Conservation (phyloP, 306 rosid species). For the Quercus robur region DNA sequence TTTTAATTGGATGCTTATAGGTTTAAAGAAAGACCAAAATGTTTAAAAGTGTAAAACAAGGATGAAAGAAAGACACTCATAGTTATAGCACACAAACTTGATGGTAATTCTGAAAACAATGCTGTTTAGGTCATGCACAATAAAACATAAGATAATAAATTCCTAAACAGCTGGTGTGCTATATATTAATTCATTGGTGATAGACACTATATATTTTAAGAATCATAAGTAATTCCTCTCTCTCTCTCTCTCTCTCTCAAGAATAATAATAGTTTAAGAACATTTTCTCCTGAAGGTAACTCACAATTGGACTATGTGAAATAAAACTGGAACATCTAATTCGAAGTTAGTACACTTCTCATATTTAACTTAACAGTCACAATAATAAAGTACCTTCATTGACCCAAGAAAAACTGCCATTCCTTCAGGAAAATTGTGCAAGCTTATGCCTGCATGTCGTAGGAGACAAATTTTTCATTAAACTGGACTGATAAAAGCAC, state of each 20-base stretch:
- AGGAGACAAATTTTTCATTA: not conserved
- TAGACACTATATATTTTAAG: not conserved
- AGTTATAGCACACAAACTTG: not conserved
- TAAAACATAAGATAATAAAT: not conserved
- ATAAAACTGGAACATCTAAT: not conserved
- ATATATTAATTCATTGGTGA: not conserved
- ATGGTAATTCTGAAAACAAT: not conserved
- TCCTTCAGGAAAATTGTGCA: conserved; percentile 98
- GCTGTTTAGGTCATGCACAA: not conserved
- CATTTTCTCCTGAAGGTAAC: not conserved
- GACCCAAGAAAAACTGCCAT: conserved; percentile 99
- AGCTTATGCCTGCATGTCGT: conserved; percentile 78
- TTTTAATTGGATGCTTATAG: not conserved
- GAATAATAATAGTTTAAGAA: not conserved
- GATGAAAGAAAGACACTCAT: not conserved
- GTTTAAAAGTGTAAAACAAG: not conserved
- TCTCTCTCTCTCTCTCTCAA: too few relatives aligned
- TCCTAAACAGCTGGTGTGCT: not conserved
- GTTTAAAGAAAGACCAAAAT: not conserved
- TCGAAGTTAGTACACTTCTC: not conserved
- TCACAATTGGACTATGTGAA: not conserved
- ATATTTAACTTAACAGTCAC: conserved; percentile 1
- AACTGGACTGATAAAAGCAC: not conserved
- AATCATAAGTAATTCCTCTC: not conserved
- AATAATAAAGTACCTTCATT: conserved; percentile 57